Conservation (phyloP, 805 yeast species). For the Lachancea nothofagi region DNA sequence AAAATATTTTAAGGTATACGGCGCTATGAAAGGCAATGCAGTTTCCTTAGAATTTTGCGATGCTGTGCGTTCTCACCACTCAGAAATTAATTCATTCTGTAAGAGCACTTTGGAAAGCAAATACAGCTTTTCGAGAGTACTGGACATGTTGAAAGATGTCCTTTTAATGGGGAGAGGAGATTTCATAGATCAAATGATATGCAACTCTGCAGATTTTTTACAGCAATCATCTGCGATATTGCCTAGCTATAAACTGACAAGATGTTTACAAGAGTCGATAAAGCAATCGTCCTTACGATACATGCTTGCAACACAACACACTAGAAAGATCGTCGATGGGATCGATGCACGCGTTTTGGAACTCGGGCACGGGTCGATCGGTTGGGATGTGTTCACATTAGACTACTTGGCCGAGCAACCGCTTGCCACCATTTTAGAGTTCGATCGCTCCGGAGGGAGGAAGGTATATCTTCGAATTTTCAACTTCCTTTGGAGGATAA, state of each 20-base stretch:
- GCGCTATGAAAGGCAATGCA: constrained; percentile 3
- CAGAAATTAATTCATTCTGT: constrained; percentile 49
- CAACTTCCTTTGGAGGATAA: constrained; percentile 77
- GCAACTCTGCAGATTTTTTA: constrained; percentile 48
- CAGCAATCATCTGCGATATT: constrained; percentile 58
- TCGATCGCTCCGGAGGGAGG: constrained; percentile 39
- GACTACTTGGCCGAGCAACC: constrained; percentile 61
- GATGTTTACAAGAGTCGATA: constrained; percentile 60
- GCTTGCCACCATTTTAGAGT: constrained; percentile 50
- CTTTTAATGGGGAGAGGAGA: constrained; percentile 76
- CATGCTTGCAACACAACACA: constrained; percentile 33
- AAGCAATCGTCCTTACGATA: constrained; percentile 45
- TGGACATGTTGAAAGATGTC: constrained; percentile 58
- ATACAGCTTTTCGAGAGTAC: constrained; percentile 45
- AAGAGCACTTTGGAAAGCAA: constrained; percentile 45
- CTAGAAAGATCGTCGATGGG: constrained; percentile 41
- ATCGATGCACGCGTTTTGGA: constrained; percentile 82
- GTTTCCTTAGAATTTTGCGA: constrained; percentile 25
- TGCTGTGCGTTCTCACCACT: constrained; percentile 41
- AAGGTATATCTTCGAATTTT: constrained; percentile 72
- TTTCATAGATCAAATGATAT: constrained; percentile 61
- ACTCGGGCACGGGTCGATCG: constrained; percentile 63
- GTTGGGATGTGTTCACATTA: constrained; percentile 90
- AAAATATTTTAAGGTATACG: constrained; percentile 19
- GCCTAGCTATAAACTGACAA: constrained; percentile 60